Percentiles rank a stretch among this genome's conserved stretches.
phyloP scores from a whole-genome alignment of 768 basidiomycete genomes.

The Pleurotus ostreatus region DNA sequence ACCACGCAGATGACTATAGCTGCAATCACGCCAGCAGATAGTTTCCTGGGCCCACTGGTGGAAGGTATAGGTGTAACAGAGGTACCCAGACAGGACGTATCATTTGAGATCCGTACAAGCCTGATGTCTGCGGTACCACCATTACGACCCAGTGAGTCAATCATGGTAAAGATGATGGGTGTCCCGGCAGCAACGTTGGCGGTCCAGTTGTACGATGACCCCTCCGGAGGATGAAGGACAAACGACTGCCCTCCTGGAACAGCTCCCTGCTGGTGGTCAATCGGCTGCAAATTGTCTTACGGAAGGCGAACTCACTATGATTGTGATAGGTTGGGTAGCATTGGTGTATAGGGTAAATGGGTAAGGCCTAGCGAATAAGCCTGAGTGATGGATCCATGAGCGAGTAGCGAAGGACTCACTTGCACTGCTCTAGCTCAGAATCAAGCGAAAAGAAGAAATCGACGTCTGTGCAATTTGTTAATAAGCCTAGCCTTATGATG shows the following conservation, averaged over 20 bases:
- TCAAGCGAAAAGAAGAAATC: slow-evolving; percentile 48
- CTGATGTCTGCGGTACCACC: slow-evolving; percentile 61
- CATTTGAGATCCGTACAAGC: slow-evolving; percentile 41
- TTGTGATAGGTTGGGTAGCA: slow-evolving; percentile 51
- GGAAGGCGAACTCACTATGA: slow-evolving; percentile 35
- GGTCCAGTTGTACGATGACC: slow-evolving; percentile 43
- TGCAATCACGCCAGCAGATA: slow-evolving; percentile 45
- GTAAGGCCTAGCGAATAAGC: slow-evolving; percentile 34
- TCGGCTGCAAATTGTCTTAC: background rate
- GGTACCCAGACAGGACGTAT: slow-evolving; percentile 48
- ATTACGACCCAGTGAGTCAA: slow-evolving; percentile 41
- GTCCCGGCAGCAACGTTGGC: slow-evolving; percentile 58
- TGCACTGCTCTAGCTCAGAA: slow-evolving; percentile 55
- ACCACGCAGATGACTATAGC: slow-evolving; percentile 51
- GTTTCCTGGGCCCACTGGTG: slow-evolving; percentile 9
- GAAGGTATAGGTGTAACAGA: slow-evolving; percentile 49
- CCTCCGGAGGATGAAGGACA: slow-evolving; percentile 35
- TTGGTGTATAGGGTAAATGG: slow-evolving; percentile 37
- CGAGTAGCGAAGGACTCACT: slow-evolving; percentile 30
- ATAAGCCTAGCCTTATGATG: too few species aligned
- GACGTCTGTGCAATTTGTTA: slow-evolving; percentile 19
- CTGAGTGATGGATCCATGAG: too few species aligned
- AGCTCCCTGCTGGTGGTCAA: slow-evolving; percentile 37
- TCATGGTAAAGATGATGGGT: slow-evolving; percentile 52
- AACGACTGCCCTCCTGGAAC: slow-evolving; percentile 61